phyloP scores from a whole-genome alignment of 2,329 filamentous ascomycete genomes.

The Chaetothyriales sp. region DNA sequence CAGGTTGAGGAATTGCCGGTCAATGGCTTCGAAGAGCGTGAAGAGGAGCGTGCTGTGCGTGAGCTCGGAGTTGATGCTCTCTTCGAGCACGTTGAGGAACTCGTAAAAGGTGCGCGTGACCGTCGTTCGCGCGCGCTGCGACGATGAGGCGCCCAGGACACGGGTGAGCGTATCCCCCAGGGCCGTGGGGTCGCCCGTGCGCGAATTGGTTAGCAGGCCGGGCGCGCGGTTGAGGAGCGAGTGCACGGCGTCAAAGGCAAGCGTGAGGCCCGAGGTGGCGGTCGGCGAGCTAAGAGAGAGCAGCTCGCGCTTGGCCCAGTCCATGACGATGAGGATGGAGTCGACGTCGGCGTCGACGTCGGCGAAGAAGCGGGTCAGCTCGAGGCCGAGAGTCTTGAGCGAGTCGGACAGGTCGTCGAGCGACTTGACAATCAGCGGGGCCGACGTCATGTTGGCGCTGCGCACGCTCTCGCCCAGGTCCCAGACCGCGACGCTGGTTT shows the following conservation, averaged over 20 bases:
- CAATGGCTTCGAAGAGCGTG: constrained; percentile 79
- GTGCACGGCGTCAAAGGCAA: constrained; percentile 73
- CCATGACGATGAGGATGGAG: constrained; percentile 85
- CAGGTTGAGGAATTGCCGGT: constrained; percentile 78
- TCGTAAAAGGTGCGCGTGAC: constrained; percentile 80
- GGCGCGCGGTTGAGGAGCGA: constrained; percentile 49
- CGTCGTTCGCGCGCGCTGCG: constrained; percentile 66
- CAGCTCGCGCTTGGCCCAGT: constrained; percentile 83
- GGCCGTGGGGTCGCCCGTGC: constrained; percentile 43
- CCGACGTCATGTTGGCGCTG: constrained; percentile 80
- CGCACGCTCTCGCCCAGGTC: constrained; percentile 85
- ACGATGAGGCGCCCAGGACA: constrained; percentile 65
- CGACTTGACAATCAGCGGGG: constrained; percentile 69
- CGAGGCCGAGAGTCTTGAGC: constrained; percentile 68
- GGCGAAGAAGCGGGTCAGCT: constrained; percentile 83
- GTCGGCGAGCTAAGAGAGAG: constrained; percentile 49
- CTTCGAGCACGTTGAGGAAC: constrained; percentile 75
- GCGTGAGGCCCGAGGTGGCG: constrained; percentile 27
- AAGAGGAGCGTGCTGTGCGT: constrained; percentile 69
- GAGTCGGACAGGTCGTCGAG: constrained; percentile 76
- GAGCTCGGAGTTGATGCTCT: constrained; percentile 74
- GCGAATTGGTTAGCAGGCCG: constrained; percentile 27
- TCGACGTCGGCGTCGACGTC: constrained; percentile 90
- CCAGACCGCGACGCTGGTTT: constrained; percentile 87
- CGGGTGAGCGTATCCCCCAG: constrained; percentile 56